These are phyloP conservation scores for Xylariomycetidae sp. DNA, from an alignment of 2,329 filamentous ascomycete species.

Conservation along the genomic window DNA sequence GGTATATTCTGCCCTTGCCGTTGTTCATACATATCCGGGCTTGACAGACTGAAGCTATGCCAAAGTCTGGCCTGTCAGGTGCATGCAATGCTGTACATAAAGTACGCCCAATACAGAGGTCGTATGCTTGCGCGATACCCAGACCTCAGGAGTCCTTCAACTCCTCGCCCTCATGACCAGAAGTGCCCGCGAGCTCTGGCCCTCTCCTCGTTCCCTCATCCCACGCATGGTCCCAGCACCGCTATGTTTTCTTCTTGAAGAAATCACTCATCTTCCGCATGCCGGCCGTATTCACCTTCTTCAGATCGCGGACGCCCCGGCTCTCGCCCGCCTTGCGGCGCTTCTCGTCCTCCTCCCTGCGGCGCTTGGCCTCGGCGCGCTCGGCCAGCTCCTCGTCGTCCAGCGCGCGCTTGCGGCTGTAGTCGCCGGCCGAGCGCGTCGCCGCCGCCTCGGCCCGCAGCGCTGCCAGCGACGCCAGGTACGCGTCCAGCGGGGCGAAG, in stretches of 20 bases:
- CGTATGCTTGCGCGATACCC: no score
- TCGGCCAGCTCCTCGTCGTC: slow-evolving; percentile 63
- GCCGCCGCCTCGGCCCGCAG: slow-evolving; percentile 67
- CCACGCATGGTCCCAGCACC: slow-evolving; percentile 14
- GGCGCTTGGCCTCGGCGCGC: slow-evolving; percentile 73
- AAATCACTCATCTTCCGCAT: slow-evolving; percentile 98
- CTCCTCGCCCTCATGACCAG: no score
- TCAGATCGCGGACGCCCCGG: slow-evolving; percentile 69
- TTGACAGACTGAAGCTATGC: no score
- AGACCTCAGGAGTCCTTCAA: no score
- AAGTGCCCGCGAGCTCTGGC: not conserved
- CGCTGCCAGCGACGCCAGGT: slow-evolving; percentile 59
- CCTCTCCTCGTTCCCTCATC: slow-evolving; percentile 3
- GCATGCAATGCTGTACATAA: no score
- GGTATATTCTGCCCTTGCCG: no score
- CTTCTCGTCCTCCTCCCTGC: slow-evolving; percentile 83
- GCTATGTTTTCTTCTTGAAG: slow-evolving; percentile 67
- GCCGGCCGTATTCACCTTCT: slow-evolving; percentile 83
- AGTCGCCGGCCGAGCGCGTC: slow-evolving; percentile 62
- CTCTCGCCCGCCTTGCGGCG: slow-evolving; percentile 72
- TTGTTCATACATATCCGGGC: no score
- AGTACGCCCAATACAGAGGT: no score
- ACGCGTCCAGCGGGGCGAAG: slow-evolving; percentile 65
- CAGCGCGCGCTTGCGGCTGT: slow-evolving; percentile 59
- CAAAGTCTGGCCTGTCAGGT: no score